Evolutionary conservation across 768 basidiomycete genomes (phyloP).

Genomic region (Tulasnella sp.): DNA sequence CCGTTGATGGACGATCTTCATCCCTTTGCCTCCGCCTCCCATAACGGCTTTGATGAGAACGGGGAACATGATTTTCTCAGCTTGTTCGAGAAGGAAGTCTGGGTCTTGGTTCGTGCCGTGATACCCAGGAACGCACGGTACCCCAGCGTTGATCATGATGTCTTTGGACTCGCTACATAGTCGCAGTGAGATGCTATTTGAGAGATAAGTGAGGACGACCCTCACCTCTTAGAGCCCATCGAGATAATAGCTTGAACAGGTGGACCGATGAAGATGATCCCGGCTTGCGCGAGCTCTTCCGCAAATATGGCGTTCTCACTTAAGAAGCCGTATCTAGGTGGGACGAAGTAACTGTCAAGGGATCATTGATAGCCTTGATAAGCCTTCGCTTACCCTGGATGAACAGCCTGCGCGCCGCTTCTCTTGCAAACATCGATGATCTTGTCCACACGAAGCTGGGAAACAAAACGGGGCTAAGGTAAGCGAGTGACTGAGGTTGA

Average conservation of each 20-base stretch:
- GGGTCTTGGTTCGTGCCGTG: conserved; percentile 76
- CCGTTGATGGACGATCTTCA: conserved; percentile 66
- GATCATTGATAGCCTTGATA: not conserved
- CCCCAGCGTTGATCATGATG: conserved; percentile 82
- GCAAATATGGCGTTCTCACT: conserved; percentile 87
- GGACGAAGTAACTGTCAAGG: not conserved
- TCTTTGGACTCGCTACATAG: conserved; percentile 81
- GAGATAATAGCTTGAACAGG: conserved; percentile 77
- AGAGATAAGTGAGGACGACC: not conserved
- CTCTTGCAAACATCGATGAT: conserved; percentile 72
- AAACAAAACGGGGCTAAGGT: not conserved
- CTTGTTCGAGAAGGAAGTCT: conserved; percentile 52
- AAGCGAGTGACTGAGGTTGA: not conserved
- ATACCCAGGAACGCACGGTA: conserved; percentile 91
- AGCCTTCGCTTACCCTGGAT: conserved; percentile 64
- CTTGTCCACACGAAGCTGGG: conserved; percentile 72
- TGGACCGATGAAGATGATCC: conserved; percentile 85
- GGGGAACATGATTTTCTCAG: conserved; percentile 72
- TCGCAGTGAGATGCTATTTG: not conserved
- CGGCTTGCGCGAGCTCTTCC: conserved; percentile 55
- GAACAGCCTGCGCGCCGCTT: conserved; percentile 88
- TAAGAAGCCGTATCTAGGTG: conserved; percentile 67
- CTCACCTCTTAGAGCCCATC: conserved; percentile 91
- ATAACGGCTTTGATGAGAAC: conserved; percentile 95
- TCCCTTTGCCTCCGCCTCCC: conserved; percentile 92